Evolutionary conservation across 768 basidiomycete genomes (phyloP).

Genomic region (Rhizopogon vulgaris): DNA sequence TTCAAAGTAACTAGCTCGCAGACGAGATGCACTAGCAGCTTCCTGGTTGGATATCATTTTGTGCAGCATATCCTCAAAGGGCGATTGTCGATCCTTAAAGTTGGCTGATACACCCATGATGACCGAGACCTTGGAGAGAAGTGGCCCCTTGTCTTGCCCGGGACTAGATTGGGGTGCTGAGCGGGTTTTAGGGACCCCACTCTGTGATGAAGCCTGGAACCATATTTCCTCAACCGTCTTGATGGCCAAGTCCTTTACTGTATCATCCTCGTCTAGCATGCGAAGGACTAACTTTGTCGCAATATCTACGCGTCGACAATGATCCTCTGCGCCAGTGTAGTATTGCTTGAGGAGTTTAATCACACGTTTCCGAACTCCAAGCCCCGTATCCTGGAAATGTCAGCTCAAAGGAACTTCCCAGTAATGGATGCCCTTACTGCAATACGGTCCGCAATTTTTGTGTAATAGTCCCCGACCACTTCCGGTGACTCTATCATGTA

Average conservation of each 20-base stretch:
- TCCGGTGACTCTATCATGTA: constrained; percentile 87
- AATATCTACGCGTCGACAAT: constrained; percentile 66
- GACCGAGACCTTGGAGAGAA: constrained; percentile 64
- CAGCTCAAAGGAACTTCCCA: neutral
- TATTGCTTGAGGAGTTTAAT: constrained; percentile 89
- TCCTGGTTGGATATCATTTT: constrained; percentile 74
- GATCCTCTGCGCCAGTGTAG: constrained; percentile 59
- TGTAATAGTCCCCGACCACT: constrained; percentile 87
- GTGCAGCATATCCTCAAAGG: constrained; percentile 79
- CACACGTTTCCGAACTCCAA: constrained; percentile 90
- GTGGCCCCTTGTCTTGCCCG: constrained; percentile 44
- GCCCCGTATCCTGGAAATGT: constrained; percentile 74
- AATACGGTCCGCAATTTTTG: constrained; percentile 83
- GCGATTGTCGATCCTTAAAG: constrained; percentile 79
- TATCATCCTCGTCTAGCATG: constrained; percentile 90
- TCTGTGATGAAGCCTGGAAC: constrained; percentile 47
- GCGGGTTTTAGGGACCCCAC: constrained; percentile 33
- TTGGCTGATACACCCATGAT: constrained; percentile 82
- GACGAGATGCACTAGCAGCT: constrained; percentile 40
- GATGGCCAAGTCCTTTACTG: constrained; percentile 87
- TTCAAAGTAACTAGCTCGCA: constrained; percentile 69
- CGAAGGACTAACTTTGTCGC: constrained; percentile 75
- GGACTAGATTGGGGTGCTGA: constrained; percentile 19
- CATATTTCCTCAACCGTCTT: constrained; percentile 90
- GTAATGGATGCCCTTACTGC: constrained; percentile 49